phyloP scores from a whole-genome alignment of 257 asterid species.

The Ehretia macrophylla region DNA sequence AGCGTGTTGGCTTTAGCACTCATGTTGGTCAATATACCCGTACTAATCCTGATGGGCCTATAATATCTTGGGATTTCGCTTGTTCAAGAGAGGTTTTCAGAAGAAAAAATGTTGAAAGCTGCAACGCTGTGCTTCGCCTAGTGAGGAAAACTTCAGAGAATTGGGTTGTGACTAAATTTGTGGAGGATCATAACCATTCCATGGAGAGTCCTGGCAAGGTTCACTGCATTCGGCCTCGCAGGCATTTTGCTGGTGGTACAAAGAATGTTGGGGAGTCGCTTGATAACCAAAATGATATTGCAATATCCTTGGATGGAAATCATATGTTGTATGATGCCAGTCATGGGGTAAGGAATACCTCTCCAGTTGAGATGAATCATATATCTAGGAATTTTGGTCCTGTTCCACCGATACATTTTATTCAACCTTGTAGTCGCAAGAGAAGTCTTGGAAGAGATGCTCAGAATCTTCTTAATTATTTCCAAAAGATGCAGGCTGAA shows the following conservation, averaged over 20 bases:
- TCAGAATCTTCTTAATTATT: constrained; percentile 68
- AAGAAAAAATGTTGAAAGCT: constrained; percentile 55
- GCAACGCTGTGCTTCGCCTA: constrained; percentile 60
- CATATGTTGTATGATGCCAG: constrained; percentile 40
- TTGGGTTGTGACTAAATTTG: constrained; percentile 74
- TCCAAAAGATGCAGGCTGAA: constrained; percentile 72
- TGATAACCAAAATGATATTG: constrained; percentile 37
- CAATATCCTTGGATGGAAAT: constrained; percentile 45
- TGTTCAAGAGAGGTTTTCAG: constrained; percentile 63
- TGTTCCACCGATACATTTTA: constrained; percentile 40
- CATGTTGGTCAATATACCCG: constrained; percentile 59
- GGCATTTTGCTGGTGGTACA: constrained; percentile 63
- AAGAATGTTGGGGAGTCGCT: constrained; percentile 38
- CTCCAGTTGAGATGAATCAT: constrained; percentile 40
- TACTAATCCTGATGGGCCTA: constrained; percentile 56
- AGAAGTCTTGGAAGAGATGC: constrained; percentile 73
- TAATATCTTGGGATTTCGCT: constrained; percentile 55
- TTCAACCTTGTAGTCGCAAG: constrained; percentile 51
- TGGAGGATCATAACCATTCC: constrained; percentile 77
- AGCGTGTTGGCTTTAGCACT: constrained; percentile 57
- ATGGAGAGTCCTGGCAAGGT: constrained; percentile 46
- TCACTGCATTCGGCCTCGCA: constrained; percentile 55
- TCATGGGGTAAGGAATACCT: constrained; percentile 26
- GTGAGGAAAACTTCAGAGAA: constrained; percentile 42
- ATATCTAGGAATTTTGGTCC: constrained; percentile 34